Evolutionary conservation across 2,329 filamentous ascomycete species (phyloP).

Genomic region (Phaeophleospora eucalypticola): DNA sequence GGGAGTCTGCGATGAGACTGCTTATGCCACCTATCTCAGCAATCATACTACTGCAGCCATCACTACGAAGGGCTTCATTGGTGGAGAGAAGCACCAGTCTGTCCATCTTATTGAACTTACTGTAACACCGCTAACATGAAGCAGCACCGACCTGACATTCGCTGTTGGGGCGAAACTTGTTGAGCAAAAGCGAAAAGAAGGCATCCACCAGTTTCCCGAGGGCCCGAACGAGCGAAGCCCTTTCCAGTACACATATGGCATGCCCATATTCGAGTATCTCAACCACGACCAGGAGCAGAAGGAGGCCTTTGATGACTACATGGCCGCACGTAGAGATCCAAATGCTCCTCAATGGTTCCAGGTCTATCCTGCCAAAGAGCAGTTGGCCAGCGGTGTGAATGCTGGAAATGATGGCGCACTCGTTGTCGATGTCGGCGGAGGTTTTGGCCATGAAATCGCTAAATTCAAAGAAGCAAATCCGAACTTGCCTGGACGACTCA

Average conservation of each 20-base stretch:
- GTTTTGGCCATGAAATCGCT: not conserved
- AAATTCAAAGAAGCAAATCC: not conserved
- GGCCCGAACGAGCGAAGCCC: slow-evolving; percentile 2
- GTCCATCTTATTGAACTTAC: slow-evolving; percentile 33
- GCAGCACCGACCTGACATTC: slow-evolving; percentile 6
- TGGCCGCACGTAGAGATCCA: slow-evolving; percentile 5
- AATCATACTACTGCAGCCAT: slow-evolving; percentile 8
- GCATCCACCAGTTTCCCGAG: slow-evolving; percentile 13
- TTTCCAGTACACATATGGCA: slow-evolving; percentile 9
- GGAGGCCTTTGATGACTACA: slow-evolving; percentile 15
- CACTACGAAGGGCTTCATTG: slow-evolving; percentile 4
- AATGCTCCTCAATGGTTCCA: slow-evolving; percentile 13
- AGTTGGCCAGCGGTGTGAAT: not conserved
- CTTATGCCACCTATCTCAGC: slow-evolving; percentile 2
- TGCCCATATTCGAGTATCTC: slow-evolving; percentile 4
- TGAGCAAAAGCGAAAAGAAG: slow-evolving; percentile 5
- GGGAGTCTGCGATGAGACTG: slow-evolving; percentile 5
- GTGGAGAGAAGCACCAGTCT: slow-evolving; percentile 21
- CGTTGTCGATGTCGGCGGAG: not conserved
- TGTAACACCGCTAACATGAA: slow-evolving; percentile 17
- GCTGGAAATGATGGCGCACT: not conserved
- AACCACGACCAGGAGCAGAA: slow-evolving; percentile 12
- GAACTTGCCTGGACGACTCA: not conserved
- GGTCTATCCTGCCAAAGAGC: slow-evolving; percentile 7
- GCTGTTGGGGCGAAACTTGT: slow-evolving; percentile 4